Conservation (phyloP, 2,329 filamentous ascomycete species). For the Stenocarpella maydis region DNA sequence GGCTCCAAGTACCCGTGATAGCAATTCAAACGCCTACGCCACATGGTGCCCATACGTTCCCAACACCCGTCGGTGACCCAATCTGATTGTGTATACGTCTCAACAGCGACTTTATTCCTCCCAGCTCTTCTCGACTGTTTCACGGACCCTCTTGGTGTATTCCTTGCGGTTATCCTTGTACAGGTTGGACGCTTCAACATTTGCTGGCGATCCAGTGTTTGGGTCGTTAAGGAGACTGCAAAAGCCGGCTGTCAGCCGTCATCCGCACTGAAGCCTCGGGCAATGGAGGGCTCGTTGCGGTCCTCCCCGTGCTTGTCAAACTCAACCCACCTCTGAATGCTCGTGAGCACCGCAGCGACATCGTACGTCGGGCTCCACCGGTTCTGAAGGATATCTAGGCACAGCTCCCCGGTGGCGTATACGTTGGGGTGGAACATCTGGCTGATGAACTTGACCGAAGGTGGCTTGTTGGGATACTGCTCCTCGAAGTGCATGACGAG, state of each 20-base stretch:
- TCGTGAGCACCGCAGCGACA: slow-evolving; percentile 94
- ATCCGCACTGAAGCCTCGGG: slow-evolving; percentile 3
- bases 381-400: slow-evolving; percentile 96
- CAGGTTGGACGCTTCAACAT: slow-evolving; percentile 96
- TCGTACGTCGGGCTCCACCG: slow-evolving; percentile 99
- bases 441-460: slow-evolving; percentile 97
- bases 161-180: slow-evolving; percentile 99
- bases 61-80: not conserved
- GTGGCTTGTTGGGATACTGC: slow-evolving; percentile 98
- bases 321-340: slow-evolving; percentile 83
- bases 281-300: not conserved
- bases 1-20: not conserved
- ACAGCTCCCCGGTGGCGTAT: slow-evolving; percentile 95
- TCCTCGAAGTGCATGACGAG: slow-evolving; percentile 99
- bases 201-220: slow-evolving; percentile 97
- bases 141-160: slow-evolving; percentile 92
- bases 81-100: not conserved
- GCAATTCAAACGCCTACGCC: slow-evolving; percentile 21
- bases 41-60: not conserved
- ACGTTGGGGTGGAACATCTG: slow-evolving; percentile 99
- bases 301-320: not conserved
- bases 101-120: slow-evolving; percentile 70
- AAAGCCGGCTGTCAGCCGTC: slow-evolving; percentile 40
- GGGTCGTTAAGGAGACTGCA: slow-evolving; percentile 91
- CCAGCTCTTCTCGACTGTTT: slow-evolving; percentile 99